Conservation (phyloP, 2,329 filamentous ascomycete genomes). For the Colletotrichum noveboracense region DNA sequence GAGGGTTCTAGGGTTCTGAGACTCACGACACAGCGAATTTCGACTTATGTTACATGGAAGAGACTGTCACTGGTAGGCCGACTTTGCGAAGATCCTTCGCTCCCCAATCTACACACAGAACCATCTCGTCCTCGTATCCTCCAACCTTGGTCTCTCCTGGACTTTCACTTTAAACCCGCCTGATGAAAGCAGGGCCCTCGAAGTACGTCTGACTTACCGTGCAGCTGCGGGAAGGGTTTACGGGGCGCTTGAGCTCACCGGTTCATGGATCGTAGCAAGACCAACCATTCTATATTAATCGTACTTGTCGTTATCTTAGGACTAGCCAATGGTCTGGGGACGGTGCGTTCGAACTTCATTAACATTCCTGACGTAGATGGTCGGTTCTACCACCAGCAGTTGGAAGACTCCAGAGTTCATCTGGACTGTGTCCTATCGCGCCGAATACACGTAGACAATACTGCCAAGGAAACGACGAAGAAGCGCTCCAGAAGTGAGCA, state of each 20-base stretch:
- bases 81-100: not conserved
- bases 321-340: not conserved
- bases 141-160: not conserved
- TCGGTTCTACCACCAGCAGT: not conserved
- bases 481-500: not conserved
- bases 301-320: accelerated
- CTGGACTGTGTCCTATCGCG: accelerated
- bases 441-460: not conserved
- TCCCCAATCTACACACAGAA: accelerated
- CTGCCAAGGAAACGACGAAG: not conserved
- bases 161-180: not conserved
- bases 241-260: not conserved
- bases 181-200: not conserved
- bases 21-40: accelerated
- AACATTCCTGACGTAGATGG: not conserved
- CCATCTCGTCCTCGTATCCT: not conserved
- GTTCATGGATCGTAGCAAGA: not conserved
- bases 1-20: not conserved
- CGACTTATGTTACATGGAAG: accelerated
- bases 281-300: not conserved
- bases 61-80: accelerated
- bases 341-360: not conserved
- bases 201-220: not conserved
- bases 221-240: not conserved
- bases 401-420: not conserved